phyloP scores from a whole-genome alignment of 306 rosid species.

The Ormosia emarginata region DNA sequence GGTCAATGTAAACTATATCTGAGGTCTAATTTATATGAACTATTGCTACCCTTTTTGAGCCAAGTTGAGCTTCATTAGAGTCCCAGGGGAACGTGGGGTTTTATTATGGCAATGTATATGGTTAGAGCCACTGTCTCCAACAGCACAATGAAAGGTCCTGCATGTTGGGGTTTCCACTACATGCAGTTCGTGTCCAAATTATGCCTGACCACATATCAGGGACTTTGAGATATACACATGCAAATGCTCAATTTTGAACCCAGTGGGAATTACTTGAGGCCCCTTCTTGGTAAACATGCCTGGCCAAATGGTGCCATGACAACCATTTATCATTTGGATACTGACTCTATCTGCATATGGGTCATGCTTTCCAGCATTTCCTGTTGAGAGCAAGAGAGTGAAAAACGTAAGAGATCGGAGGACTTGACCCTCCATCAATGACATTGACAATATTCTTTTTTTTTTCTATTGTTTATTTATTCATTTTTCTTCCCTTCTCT shows the following conservation, averaged over 20 bases:
- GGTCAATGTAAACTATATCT: not conserved
- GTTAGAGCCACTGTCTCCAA: not conserved
- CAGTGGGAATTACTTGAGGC: not conserved
- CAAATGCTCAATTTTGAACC: not conserved
- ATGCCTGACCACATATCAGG: constrained; percentile 5
- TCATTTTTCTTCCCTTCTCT: not conserved
- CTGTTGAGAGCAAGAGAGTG: not conserved
- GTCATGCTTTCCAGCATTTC: not conserved
- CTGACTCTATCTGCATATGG: not conserved
- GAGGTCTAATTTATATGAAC: not conserved
- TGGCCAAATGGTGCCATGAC: not conserved
- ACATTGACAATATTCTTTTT: not conserved
- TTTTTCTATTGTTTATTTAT: no score
- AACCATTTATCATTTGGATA: not conserved
- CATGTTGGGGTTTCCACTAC: not conserved
- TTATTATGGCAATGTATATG: not conserved
- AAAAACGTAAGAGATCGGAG: not conserved
- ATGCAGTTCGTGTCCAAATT: not conserved
- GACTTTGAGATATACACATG: not conserved
- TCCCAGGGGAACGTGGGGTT: not conserved
- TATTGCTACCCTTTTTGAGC: not conserved
- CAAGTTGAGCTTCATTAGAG: not conserved
- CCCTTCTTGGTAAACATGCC: not conserved
- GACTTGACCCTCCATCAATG: not conserved
- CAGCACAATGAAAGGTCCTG: not conserved